phyloP scores from a whole-genome alignment of 306 rosid genomes.

The Pyrus communis region DNA sequence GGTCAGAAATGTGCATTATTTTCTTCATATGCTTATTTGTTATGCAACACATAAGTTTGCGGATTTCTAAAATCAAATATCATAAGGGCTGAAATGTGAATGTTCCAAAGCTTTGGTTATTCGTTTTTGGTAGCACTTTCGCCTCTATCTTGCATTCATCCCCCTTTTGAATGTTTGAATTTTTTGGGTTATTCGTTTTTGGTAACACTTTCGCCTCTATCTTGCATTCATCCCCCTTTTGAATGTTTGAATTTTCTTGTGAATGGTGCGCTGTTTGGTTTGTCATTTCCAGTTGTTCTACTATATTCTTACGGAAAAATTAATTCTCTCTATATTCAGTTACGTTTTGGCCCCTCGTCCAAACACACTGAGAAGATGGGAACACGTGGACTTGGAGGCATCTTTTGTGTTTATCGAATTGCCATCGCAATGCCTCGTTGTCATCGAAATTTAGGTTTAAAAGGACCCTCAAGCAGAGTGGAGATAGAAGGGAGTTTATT shows the following conservation, averaged over 20 bases:
- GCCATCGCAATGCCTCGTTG: slow-evolving; percentile 1
- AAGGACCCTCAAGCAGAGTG: background rate
- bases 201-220: too few species aligned
- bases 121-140: background rate
- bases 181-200: too few species aligned
- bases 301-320: background rate
- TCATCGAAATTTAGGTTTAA: background rate
- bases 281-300: slow-evolving; percentile 2
- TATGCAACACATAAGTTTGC: background rate
- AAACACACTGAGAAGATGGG: slow-evolving; percentile 2
- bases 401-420: slow-evolving; percentile 3
- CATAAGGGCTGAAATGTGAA: background rate
- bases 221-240: background rate
- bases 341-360: background rate
- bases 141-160: background rate
- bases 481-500: background rate
- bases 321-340: background rate
- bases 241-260: background rate
- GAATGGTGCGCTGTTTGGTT: background rate
- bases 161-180: too few species aligned
- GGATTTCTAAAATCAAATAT: background rate
- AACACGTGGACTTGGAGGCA: slow-evolving; percentile 2
- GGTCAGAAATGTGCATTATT: background rate
- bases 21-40: background rate
- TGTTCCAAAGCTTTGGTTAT: background rate